A percentile compares a stretch with the other conserved stretches of the same genome.
Evolutionary conservation across 768 basidiomycete species (phyloP).

Genomic region (Pisolithus orientalis): DNA sequence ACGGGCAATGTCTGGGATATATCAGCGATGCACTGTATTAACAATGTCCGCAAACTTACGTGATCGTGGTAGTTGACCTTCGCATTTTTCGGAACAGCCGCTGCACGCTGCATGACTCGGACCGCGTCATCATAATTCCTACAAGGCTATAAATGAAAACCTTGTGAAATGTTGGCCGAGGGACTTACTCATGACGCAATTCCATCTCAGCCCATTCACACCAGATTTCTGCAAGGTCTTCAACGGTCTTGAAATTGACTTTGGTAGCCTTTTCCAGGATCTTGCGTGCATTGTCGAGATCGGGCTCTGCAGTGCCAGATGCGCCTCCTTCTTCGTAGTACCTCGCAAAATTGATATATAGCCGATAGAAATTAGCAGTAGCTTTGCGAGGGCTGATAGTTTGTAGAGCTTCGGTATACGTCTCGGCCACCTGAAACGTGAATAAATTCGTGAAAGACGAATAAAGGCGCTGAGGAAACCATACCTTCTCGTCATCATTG

Average conservation of each 20-base stretch:
- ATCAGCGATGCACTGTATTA: constrained; percentile 6
- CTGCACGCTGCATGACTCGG: constrained; percentile 93
- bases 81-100: constrained; percentile 82
- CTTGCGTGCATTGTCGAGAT: constrained; percentile 83
- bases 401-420: constrained; percentile 84
- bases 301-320: constrained; percentile 68
- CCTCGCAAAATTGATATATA: constrained; percentile 94
- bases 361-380: constrained; percentile 80
- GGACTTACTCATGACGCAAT: constrained; percentile 82
- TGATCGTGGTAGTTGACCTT: constrained; percentile 95
- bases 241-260: constrained; percentile 90
- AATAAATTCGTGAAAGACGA: not conserved
- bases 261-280: constrained; percentile 90
- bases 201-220: constrained; percentile 99
- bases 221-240: constrained; percentile 98
- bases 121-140: constrained; percentile 97
- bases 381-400: constrained; percentile 86
- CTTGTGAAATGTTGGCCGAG: not conserved
- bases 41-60: constrained; percentile 36
- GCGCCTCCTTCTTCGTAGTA: constrained; percentile 97
- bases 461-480: not conserved
- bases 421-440: constrained; percentile 71
- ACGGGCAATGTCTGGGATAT: constrained; percentile 63
- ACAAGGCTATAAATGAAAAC: constrained; percentile 9
- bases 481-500: constrained; percentile 87